A percentile compares a stretch with the other conserved stretches of the same genome.
phyloP scores from a whole-genome alignment of 805 yeast genomes.

The Hanseniaspora singularis region DNA sequence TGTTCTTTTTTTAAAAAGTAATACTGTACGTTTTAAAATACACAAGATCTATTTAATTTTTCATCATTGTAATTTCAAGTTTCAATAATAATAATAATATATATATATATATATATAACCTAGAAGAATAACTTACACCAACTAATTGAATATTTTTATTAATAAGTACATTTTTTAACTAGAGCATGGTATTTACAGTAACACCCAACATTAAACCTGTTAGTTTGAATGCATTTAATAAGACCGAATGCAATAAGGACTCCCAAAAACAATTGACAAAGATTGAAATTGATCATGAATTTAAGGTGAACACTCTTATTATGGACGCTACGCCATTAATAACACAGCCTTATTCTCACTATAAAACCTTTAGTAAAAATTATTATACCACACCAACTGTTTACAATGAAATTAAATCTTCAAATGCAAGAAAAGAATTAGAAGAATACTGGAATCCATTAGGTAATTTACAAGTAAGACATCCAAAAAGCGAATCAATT shows the following conservation, averaged over 20 bases:
- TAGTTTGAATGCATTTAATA: background rate
- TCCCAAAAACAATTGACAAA: conserved; percentile 9
- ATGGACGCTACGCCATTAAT: conserved; percentile 94
- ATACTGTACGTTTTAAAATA: too few relatives aligned
- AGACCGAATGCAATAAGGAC: background rate
- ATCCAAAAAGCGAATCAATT: conserved; percentile 57
- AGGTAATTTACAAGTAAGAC: conserved; percentile 55
- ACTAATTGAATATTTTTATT: too few relatives aligned
- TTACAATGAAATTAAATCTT: conserved; percentile 74
- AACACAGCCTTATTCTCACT: conserved; percentile 64
- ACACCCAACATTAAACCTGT: conserved; percentile 7
- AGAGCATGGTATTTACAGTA: conserved; percentile 4
- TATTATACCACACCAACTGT: conserved; percentile 91
- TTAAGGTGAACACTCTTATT: conserved; percentile 46
- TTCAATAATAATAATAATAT: too few relatives aligned
- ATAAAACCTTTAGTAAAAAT: conserved; percentile 56
- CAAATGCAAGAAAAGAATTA: conserved; percentile 64
- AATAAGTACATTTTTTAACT: too few relatives aligned
- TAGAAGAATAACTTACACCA: too few relatives aligned
- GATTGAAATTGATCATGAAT: conserved; percentile 15
- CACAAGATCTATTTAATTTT: too few relatives aligned
- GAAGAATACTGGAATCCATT: conserved; percentile 51
- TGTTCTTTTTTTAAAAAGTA: too few relatives aligned
- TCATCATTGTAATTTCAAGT: too few relatives aligned
- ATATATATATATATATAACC: too few relatives aligned